A percentile compares a stretch with the other conserved stretches of the same genome.
phyloP scores from a whole-genome alignment of 108 stramenopile genomes.

The Pseudonitzschia pungens region DNA sequence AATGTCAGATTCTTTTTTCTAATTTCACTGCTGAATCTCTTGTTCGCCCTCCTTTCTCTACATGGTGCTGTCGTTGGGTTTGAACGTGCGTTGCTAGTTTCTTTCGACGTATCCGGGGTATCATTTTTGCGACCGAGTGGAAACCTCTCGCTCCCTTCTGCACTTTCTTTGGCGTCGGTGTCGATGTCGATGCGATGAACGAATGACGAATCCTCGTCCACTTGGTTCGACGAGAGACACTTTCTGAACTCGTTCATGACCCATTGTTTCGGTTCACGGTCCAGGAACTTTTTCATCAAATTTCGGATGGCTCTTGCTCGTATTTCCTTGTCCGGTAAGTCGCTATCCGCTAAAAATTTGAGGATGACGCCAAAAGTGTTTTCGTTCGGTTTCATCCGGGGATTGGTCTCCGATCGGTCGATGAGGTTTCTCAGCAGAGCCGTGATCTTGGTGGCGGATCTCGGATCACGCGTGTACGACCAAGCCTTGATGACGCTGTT shows the following conservation, averaged over 20 bases:
- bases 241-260: slow-evolving; percentile 14
- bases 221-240: not conserved
- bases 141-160: too few species aligned
- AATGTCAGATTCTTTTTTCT: not conserved
- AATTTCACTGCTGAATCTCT: not conserved
- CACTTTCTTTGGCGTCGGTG: not conserved
- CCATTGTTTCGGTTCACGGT: slow-evolving; percentile 22
- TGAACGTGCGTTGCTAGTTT: too few species aligned
- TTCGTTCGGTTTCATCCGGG: slow-evolving; percentile 27
- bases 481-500: slow-evolving; percentile 44
- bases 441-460: slow-evolving; percentile 20
- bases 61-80: not conserved
- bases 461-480: slow-evolving; percentile 25
- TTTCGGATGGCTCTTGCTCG: slow-evolving; percentile 25
- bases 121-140: too few species aligned
- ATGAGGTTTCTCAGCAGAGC: slow-evolving; percentile 27
- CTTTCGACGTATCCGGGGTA: too few species aligned
- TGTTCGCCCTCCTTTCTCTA: not conserved
- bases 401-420: slow-evolving; percentile 8
- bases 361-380: slow-evolving; percentile 37
- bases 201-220: not conserved
- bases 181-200: not conserved
- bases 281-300: slow-evolving; percentile 27
- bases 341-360: slow-evolving; percentile 25
- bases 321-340: slow-evolving; percentile 25